Conservation (phyloP, 2,329 filamentous ascomycete species). For the Neopestalotiopsis sp. region DNA sequence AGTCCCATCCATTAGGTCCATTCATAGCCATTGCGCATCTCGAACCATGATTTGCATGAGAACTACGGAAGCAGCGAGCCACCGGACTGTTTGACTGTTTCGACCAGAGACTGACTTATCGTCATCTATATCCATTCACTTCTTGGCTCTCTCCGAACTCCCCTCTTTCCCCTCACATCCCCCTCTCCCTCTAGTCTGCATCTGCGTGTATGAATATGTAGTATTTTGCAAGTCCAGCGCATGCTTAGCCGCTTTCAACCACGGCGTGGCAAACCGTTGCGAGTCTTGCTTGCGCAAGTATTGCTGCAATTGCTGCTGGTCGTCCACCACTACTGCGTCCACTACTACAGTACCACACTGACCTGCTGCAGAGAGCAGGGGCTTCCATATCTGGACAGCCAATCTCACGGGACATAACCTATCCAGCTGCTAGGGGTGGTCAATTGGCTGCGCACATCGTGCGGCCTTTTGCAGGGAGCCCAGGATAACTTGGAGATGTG, state of each 20-base stretch:
- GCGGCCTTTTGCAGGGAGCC: background rate
- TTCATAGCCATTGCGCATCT: too few species aligned
- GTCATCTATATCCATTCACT: background rate
- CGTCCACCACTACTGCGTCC: background rate
- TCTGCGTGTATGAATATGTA: too few species aligned
- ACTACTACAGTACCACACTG: background rate
- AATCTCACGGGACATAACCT: conserved; percentile 5
- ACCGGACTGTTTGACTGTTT: background rate
- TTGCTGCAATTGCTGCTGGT: background rate
- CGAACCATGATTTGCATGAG: background rate
- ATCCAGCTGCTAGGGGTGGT: background rate
- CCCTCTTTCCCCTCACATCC: background rate
- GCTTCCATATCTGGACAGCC: conserved; percentile 14
- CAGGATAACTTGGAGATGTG: conserved; percentile 8
- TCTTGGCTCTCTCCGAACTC: background rate
- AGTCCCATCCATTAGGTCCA: background rate
- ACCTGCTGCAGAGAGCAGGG: conserved; percentile 11
- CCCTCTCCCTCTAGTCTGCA: background rate
- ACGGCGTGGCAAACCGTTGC: background rate
- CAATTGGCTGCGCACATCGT: conserved; percentile 17
- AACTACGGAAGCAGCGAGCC: background rate
- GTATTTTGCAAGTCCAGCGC: background rate
- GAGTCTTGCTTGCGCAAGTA: background rate
- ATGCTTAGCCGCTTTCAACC: background rate
- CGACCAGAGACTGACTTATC: background rate